Base-by-base conservation (phyloP, 306 rosid genomes). In the Echinosophora koreensis region DNA sequence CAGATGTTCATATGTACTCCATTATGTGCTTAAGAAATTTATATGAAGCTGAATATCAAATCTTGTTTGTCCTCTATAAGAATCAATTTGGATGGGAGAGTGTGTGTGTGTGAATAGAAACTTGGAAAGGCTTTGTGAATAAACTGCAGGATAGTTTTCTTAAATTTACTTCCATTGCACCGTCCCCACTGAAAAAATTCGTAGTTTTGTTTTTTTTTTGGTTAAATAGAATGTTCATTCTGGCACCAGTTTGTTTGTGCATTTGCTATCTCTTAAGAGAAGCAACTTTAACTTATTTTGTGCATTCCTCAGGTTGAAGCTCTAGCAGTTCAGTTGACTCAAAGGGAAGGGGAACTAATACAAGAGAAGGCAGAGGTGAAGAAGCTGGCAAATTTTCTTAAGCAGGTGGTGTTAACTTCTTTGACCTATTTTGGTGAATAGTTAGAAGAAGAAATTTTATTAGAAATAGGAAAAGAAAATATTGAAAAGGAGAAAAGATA, bases 321-420 rank as follows among this genome's bases (percentile, higher is more conserved):
- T 76, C 86, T 94, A 42, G 95, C 97, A 46, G 91, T 94, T 81
- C 98, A 94, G 73, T 82, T 94, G 87, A 92, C 95, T 77, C 97
- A 86, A 27, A 86, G 89, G 84, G 89, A 86, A 80, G 87, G 89
- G 64, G 89, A 86, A 69, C 80, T 86, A 28, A 83, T 91, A 81
- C 97, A 87, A 91, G 99, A 95, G 84, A 95, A 92, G 86, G 70
- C 97, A 4, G 99, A 95, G 85, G 99, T 95, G 80, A 95, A 92
- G 89, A 92, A 87, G 84, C 87, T 95, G 62, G 97, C 97, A 74
- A 91, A 79, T 85, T 95, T 95, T 90, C 97, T 95, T 81, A 95
- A 95, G 90, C 96, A 91, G 97, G 99, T 90, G 85, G 83, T 50
- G 72, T 65, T 50, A 70, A 66, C 44, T 59, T 75, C 50, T 76